Base-by-base conservation (phyloP, 2,329 filamentous ascomycete genomes). In the Dothideomycetes sp. region DNA sequence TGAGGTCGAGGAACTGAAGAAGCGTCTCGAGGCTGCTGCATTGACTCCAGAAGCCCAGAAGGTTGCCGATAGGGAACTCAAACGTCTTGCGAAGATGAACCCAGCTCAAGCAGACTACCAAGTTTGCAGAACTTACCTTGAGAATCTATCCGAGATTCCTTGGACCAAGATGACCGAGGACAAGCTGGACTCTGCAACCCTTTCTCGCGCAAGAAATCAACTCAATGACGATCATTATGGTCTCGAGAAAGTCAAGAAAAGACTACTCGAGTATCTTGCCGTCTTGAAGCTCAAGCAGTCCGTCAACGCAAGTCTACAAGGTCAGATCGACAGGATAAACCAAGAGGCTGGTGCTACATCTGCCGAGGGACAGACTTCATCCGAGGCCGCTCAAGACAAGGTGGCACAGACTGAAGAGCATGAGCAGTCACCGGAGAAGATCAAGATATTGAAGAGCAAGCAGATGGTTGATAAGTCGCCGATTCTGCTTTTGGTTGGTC, bases 141-240 rank as follows among this genome's bases (percentile, higher is more conserved):
- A 98, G 62, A 96, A 87, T 10, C 65, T 98, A 42, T 75, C 86
- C 0, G 91, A 98, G 57, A 91, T 98, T 36, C 91, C 91, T 0
- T 98, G 91, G 91, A 77, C 81, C 2, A 78, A 79, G 47, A 69
- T 76, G 37, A 96, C 89, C 0, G 80, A 91, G 45, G 89, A 96
- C 54, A 79, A 86, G 22, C 74, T 98, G 3, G 86, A 88, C 5
- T 73, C 77, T 0, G 81, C 86, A 8, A 95, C 88, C 0, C 60
- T 96, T 41, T 70, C 74, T 43, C 75, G 73, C 50, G 91, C 91
- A 5, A 78, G 86, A 40, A 84, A 87, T 62, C 91, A 96, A 60
- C 73, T 98, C 4, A 87, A 98, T 53, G 81, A 93, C 47, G 91
- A 98, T 55, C 91, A 98, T 60, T 96, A 96, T 51, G 91, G 91